Percentiles rank a stretch among this genome's conserved stretches.
phyloP scores from a whole-genome alignment of 2,329 filamentous ascomycete species.

The Nothophaeocryptopus gaeumannii region DNA sequence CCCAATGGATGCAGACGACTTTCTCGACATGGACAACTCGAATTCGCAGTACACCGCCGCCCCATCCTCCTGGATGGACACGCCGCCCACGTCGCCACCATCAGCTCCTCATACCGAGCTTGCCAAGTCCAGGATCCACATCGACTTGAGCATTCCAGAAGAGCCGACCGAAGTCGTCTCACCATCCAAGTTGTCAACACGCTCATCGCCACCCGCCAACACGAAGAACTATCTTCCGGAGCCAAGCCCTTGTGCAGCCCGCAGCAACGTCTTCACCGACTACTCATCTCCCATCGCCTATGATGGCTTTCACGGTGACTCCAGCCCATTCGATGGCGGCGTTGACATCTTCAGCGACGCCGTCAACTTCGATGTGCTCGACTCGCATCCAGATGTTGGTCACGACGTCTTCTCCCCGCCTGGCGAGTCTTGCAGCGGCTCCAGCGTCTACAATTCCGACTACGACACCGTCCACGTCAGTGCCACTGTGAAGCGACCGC shows the following conservation, averaged over 20 bases:
- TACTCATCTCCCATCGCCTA: conserved; percentile 20
- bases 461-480: conserved; percentile 24
- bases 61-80: conserved; percentile 29
- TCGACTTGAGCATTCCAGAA: conserved; percentile 25
- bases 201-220: conserved; percentile 22
- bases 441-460: conserved; percentile 30
- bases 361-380: conserved; percentile 23
- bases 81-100: conserved; percentile 32
- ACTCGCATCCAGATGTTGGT: conserved; percentile 25
- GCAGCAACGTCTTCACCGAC: conserved; percentile 13
- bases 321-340: conserved; percentile 19
- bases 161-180: conserved; percentile 22
- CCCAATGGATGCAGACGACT: conserved; percentile 30
- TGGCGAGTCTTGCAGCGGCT: conserved; percentile 28
- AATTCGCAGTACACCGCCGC: conserved; percentile 25
- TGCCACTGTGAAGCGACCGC: conserved; percentile 18
- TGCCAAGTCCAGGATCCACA: conserved; percentile 17
- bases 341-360: conserved; percentile 24
- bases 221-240: conserved; percentile 5
- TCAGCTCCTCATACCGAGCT: conserved; percentile 14
- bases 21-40: conserved; percentile 28
- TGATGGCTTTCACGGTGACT: conserved; percentile 20
- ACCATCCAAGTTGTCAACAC: conserved; percentile 25
- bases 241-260: conserved; percentile 21
- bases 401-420: conserved; percentile 29